Conservation (phyloP, 2,329 filamentous ascomycete species). For the Macrophomina phaseolina region DNA sequence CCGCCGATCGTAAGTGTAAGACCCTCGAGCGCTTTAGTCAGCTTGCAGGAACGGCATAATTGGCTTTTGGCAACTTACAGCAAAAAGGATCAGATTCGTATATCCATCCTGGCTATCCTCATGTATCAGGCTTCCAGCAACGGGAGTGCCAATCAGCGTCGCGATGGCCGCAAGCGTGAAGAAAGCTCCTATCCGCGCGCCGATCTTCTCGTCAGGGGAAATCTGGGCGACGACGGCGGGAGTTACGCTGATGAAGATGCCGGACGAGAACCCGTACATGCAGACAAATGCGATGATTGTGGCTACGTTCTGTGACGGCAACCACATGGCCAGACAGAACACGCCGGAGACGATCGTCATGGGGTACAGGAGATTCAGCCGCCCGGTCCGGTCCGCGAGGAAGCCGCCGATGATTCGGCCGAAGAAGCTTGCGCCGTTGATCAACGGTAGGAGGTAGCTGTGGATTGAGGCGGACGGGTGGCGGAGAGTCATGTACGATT, state of each 20-base stretch:
- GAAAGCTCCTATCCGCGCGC: neutral
- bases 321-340: slow-evolving; percentile 58
- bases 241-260: slow-evolving; percentile 56
- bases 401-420: slow-evolving; percentile 62
- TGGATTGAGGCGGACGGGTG: too few relatives aligned
- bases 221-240: neutral
- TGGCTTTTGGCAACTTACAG: too few relatives aligned
- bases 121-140: neutral
- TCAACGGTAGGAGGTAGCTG: too few relatives aligned
- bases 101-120: too few relatives aligned
- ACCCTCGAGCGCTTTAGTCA: too few relatives aligned
- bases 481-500: too few relatives aligned
- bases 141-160: neutral
- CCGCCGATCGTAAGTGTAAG: too few relatives aligned
- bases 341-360: slow-evolving; percentile 44
- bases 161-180: neutral
- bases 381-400: slow-evolving; percentile 59
- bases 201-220: neutral
- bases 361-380: slow-evolving; percentile 50
- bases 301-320: slow-evolving; percentile 29
- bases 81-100: too few relatives aligned
- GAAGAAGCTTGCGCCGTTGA: slow-evolving; percentile 49
- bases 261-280: slow-evolving; percentile 59
- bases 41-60: too few relatives aligned
- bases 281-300: slow-evolving; percentile 53